These are phyloP conservation scores for Phaeosphaeriaceae sp. DNA, from an alignment of 2,329 filamentous ascomycete genomes.

Conservation along the genomic window DNA sequence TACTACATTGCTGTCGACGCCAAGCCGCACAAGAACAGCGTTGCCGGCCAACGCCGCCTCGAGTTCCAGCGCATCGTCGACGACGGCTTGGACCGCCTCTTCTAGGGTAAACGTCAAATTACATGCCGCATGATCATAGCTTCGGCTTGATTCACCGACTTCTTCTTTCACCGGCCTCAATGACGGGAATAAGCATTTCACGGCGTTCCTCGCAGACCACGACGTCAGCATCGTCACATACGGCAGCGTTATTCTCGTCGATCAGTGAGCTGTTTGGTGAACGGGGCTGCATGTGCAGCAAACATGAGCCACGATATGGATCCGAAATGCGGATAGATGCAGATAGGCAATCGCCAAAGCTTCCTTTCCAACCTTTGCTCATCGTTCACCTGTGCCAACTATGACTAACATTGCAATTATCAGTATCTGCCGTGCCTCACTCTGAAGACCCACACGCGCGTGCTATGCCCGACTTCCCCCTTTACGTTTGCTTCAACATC, in stretches of 20 bases:
- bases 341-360: neutral
- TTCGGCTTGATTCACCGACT: neutral
- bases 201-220: neutral
- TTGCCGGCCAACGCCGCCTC: conserved; percentile 35
- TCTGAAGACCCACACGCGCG: no score
- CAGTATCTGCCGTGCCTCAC: no score
- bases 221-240: neutral
- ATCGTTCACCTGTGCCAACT: neutral
- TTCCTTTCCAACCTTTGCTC: neutral
- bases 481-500: no score
- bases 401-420: no score
- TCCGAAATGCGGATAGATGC: neutral
- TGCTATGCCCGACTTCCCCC: no score
- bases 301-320: neutral
- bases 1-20: conserved; percentile 35
- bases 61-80: conserved; percentile 40
- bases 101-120: conserved; percentile 5
- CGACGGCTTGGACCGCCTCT: conserved; percentile 23
- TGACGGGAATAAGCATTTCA: neutral
- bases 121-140: neutral
- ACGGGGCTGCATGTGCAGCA: neutral
- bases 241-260: neutral
- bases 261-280: neutral
- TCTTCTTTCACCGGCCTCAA: neutral
- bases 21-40: conserved; percentile 30